A percentile compares a stretch with the other conserved stretches of the same genome.
Evolutionary conservation across 2,329 filamentous ascomycete genomes (phyloP).

Genomic region (Canariomyces notabilis): DNA sequence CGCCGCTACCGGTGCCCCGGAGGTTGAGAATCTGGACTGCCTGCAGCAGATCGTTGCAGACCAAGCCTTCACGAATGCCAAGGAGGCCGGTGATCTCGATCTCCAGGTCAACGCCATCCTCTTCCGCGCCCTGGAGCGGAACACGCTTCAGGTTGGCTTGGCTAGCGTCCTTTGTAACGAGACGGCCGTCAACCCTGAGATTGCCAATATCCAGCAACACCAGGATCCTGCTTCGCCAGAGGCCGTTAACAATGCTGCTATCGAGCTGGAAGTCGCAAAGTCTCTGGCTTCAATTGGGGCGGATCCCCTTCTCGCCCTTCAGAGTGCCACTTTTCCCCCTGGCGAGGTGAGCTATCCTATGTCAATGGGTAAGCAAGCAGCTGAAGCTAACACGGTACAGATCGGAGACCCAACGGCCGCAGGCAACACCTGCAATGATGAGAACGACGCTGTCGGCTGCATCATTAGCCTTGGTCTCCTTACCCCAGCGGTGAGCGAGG

Average conservation of each 20-base stretch:
- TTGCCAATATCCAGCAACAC: conserved; percentile 58
- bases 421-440: conserved; percentile 52
- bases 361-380: background rate
- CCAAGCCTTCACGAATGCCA: conserved; percentile 57
- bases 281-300: conserved; percentile 58
- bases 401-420: conserved; percentile 35
- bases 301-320: conserved; percentile 56
- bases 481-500: conserved; percentile 48
- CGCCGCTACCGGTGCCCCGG: conserved; percentile 29
- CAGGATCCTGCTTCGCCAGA: conserved; percentile 60
- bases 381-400: conserved; percentile 20
- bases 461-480: conserved; percentile 52
- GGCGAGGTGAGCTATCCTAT: conserved; percentile 44
- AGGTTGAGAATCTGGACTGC: conserved; percentile 46
- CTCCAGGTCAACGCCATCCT: conserved; percentile 50
- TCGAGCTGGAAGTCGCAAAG: conserved; percentile 53
- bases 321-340: conserved; percentile 59
- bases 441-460: conserved; percentile 46
- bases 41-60: conserved; percentile 55
- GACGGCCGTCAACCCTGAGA: conserved; percentile 58
- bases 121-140: conserved; percentile 53
- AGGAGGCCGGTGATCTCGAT: conserved; percentile 47
- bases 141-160: conserved; percentile 53
- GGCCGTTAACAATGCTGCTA: conserved; percentile 56
- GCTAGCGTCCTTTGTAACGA: conserved; percentile 54